These are phyloP conservation scores for Phytophthora macrochlamydospora DNA, from an alignment of 352 stramenopile species.

Conservation along the genomic window DNA sequence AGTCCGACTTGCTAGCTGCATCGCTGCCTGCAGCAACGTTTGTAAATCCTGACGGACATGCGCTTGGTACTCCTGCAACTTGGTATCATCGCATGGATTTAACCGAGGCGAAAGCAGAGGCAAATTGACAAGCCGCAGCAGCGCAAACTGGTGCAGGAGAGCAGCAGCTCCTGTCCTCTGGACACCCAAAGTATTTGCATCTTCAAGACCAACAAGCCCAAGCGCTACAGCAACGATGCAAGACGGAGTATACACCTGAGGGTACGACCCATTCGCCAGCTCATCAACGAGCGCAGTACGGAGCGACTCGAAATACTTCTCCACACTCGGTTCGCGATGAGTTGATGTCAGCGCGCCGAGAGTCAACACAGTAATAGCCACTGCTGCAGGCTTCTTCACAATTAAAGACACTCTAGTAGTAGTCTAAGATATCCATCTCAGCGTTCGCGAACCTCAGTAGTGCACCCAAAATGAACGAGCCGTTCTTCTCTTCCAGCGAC, in stretches of 20 bases:
- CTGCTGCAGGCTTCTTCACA: slow-evolving; percentile 4
- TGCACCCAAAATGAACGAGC: slow-evolving; percentile 13
- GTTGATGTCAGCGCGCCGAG: slow-evolving; percentile 21
- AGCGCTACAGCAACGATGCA: slow-evolving; percentile 29
- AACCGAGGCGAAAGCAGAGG: slow-evolving; percentile 27
- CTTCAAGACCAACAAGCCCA: slow-evolving; percentile 26
- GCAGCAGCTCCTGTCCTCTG: slow-evolving; percentile 13
- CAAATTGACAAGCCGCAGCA: slow-evolving; percentile 36
- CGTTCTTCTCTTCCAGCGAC: neutral
- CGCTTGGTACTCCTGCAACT: slow-evolving; percentile 10
- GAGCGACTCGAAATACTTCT: slow-evolving; percentile 23
- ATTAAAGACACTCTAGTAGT: no score
- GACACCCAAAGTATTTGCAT: slow-evolving; percentile 1
- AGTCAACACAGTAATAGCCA: slow-evolving; percentile 28
- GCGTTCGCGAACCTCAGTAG: slow-evolving; percentile 16
- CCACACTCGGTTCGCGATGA: slow-evolving; percentile 4
- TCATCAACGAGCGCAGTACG: slow-evolving; percentile 17
- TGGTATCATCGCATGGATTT: slow-evolving; percentile 14
- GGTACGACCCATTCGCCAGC: slow-evolving; percentile 24
- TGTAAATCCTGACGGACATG: slow-evolving; percentile 14
- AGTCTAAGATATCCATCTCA: slow-evolving; percentile 9
- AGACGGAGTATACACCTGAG: slow-evolving; percentile 22
- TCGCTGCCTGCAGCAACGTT: slow-evolving; percentile 6
- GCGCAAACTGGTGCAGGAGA: slow-evolving; percentile 41
- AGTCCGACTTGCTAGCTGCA: no score